Conservation (phyloP, 2,329 filamentous ascomycete genomes). For the Cladosporium cucumerinum region DNA sequence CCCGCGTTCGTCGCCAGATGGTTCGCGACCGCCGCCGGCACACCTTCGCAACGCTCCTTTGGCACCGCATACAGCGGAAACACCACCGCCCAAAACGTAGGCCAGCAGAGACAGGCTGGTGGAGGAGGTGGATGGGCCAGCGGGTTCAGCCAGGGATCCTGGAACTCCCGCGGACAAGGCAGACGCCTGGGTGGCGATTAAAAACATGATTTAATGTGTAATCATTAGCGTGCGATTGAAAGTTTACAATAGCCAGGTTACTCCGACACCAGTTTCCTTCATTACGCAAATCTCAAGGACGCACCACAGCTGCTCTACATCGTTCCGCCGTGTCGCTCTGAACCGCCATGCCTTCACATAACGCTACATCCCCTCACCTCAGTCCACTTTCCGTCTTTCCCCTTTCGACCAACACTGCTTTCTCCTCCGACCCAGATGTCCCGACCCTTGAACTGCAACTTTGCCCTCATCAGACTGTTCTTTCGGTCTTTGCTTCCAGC, state of each 20-base stretch:
- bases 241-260: neutral
- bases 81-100: constrained; percentile 35
- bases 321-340: neutral
- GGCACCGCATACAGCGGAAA: constrained; percentile 58
- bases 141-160: constrained; percentile 24
- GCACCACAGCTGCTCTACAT: neutral
- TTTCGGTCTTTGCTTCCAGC: neutral
- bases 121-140: constrained; percentile 31
- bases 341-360: neutral
- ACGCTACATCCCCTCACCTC: constrained; percentile 2
- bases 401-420: constrained; percentile 8
- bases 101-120: constrained; percentile 29
- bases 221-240: neutral
- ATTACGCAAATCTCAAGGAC: neutral
- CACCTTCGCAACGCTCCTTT: constrained; percentile 51
- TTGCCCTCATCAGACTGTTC: neutral
- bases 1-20: constrained; percentile 68
- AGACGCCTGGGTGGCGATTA: constrained; percentile 14
- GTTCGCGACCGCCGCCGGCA: constrained; percentile 51
- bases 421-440: neutral
- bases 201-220: neutral
- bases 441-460: neutral
- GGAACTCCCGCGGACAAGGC: constrained; percentile 14
- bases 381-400: constrained; percentile 5
- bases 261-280: neutral